Conservation (phyloP, 2,329 filamentous ascomycete species). For the Fusarium anthophilum region DNA sequence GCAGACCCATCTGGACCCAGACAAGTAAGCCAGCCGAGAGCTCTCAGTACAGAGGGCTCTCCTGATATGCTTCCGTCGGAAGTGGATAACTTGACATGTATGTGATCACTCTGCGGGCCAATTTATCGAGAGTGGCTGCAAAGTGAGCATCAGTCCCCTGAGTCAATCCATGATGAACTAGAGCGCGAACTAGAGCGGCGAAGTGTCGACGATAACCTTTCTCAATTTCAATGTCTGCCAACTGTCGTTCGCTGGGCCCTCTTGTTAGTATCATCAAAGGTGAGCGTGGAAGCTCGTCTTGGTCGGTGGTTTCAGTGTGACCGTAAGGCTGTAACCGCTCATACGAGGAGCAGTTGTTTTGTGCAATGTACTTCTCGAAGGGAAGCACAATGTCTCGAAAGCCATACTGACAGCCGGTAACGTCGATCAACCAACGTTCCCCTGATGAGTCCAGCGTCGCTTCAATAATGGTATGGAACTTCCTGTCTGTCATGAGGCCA, state of each 20-base stretch:
- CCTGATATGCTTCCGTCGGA: background rate
- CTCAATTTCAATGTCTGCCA: conserved; percentile 1
- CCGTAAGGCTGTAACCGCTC: background rate
- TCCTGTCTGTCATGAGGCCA: background rate
- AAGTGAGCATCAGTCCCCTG: conserved; percentile 17
- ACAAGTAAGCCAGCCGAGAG: background rate
- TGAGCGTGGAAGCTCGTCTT: conserved; percentile 1
- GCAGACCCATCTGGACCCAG: background rate
- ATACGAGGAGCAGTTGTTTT: background rate
- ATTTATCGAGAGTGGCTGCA: background rate
- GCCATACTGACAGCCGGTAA: conserved; percentile 25
- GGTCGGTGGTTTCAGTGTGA: conserved; percentile 13
- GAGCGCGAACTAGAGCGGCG: background rate
- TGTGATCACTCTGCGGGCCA: background rate
- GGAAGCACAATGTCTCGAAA: conserved; percentile 22
- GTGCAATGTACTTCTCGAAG: conserved; percentile 6
- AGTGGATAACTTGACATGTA: conserved; percentile 3
- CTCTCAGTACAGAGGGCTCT: no score
- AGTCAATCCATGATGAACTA: background rate
- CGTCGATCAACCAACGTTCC: conserved; percentile 28
- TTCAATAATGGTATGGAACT: background rate
- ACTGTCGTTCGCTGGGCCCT: background rate
- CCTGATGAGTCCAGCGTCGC: background rate
- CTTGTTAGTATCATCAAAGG: background rate
- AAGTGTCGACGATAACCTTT: conserved; percentile 17